phyloP scores from a whole-genome alignment of 257 asterid genomes.

The Gardenia jasminoides region DNA sequence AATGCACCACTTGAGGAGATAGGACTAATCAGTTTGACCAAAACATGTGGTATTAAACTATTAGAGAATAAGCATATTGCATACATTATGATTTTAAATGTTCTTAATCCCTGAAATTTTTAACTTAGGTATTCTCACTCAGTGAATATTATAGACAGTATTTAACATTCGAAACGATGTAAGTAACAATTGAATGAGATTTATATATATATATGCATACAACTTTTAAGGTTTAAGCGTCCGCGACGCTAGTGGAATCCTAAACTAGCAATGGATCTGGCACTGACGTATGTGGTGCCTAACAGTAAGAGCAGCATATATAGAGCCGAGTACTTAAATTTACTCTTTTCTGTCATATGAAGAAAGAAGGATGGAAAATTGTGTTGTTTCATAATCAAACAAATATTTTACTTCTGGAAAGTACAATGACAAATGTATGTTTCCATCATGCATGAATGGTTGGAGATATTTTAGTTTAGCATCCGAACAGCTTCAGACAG shows the following conservation, averaged over 20 bases:
- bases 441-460: too few species aligned
- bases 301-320: not conserved
- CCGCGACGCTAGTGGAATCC: too few species aligned
- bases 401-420: not conserved
- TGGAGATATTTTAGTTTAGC: not conserved
- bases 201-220: too few species aligned
- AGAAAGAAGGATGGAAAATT: not conserved
- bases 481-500: not conserved
- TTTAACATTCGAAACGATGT: too few species aligned
- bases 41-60: not conserved
- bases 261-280: not conserved
- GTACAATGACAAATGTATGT: too few species aligned
- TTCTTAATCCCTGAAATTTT: too few species aligned
- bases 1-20: not conserved
- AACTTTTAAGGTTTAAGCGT: too few species aligned
- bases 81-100: too few species aligned
- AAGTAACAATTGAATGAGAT: too few species aligned
- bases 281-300: not conserved
- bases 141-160: too few species aligned
- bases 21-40: not conserved
- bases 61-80: too few species aligned
- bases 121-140: too few species aligned
- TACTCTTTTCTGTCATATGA: not conserved
- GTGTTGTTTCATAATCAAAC: not conserved
- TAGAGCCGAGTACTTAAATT: not conserved